Conservation (phyloP, 2,329 filamentous ascomycete genomes). For the Sclerotinia spermophila region DNA sequence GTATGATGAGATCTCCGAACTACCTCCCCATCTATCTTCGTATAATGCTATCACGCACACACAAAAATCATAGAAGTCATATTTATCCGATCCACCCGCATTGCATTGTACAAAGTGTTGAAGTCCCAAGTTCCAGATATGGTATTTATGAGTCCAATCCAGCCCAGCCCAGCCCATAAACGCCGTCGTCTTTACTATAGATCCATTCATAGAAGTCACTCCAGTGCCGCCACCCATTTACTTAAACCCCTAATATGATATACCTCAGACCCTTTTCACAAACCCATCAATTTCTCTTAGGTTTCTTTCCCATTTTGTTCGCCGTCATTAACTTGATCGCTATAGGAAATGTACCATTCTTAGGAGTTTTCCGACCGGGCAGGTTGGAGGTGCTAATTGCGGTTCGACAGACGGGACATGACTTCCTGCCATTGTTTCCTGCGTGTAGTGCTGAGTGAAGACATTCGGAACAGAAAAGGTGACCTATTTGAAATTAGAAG, state of each 20-base stretch:
- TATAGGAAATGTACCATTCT: conserved; percentile 54
- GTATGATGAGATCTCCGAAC: background rate
- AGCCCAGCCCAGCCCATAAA: background rate
- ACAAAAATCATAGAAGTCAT: background rate
- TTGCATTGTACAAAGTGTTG: conserved; percentile 4
- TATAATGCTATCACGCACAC: background rate
- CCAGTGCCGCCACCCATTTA: background rate
- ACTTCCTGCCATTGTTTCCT: conserved; percentile 46
- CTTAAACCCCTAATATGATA: background rate
- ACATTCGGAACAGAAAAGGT: conserved; percentile 62
- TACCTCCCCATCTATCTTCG: background rate
- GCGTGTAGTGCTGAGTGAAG: conserved; percentile 58
- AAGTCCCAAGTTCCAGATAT: background rate
- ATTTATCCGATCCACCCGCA: background rate
- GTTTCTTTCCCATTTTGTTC: conserved; percentile 49
- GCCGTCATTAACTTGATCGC: conserved; percentile 61
- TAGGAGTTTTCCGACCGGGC: conserved; percentile 33
- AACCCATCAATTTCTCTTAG: background rate
- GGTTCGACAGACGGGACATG: conserved; percentile 62
- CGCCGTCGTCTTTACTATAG: conserved; percentile 2
- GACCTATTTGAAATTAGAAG: conserved; percentile 44
- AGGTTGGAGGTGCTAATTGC: conserved; percentile 52
- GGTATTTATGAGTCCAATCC: background rate
- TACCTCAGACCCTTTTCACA: background rate
- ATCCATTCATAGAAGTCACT: background rate